These are phyloP conservation scores for Licmophora abbreviata DNA, from an alignment of 108 stramenopile genomes.

Conservation along the genomic window DNA sequence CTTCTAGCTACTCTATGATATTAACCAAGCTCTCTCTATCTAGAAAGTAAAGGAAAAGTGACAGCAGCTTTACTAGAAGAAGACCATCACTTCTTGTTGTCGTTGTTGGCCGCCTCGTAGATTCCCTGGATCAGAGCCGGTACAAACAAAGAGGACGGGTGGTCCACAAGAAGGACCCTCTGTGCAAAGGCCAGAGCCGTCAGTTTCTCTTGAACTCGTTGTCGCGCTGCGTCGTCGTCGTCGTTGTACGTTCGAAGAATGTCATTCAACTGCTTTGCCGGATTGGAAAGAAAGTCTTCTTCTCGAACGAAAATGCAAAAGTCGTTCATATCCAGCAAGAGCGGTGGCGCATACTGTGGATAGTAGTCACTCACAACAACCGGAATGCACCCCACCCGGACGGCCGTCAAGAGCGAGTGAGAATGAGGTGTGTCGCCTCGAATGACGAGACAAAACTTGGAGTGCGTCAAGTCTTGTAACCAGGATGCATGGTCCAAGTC, in stretches of 20 bases:
- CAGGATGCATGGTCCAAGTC: slow-evolving; percentile 9
- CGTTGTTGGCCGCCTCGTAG: too few relatives aligned
- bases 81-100: too few relatives aligned
- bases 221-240: slow-evolving; percentile 6
- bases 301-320: slow-evolving; percentile 22
- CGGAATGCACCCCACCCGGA: slow-evolving; percentile 34
- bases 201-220: slow-evolving; percentile 14
- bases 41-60: too few relatives aligned
- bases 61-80: too few relatives aligned
- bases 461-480: slow-evolving; percentile 12
- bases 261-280: slow-evolving; percentile 7
- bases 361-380: slow-evolving; percentile 23
- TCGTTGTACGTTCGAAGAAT: too few relatives aligned
- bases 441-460: slow-evolving; percentile 31
- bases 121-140: too few relatives aligned
- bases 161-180: slow-evolving; percentile 17
- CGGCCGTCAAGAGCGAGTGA: slow-evolving; percentile 8
- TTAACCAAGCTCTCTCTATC: too few relatives aligned
- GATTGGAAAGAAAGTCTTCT: slow-evolving; percentile 15
- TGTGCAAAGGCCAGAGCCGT: slow-evolving; percentile 17
- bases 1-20: too few relatives aligned
- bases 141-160: slow-evolving; percentile 24
- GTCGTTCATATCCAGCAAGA: slow-evolving; percentile 14
- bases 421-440: slow-evolving; percentile 29
- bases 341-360: slow-evolving; percentile 11